A percentile compares a stretch with the other conserved stretches of the same genome.
Evolutionary conservation across 768 basidiomycete species (phyloP).

Genomic region (Macrolepiota fuliginosa): DNA sequence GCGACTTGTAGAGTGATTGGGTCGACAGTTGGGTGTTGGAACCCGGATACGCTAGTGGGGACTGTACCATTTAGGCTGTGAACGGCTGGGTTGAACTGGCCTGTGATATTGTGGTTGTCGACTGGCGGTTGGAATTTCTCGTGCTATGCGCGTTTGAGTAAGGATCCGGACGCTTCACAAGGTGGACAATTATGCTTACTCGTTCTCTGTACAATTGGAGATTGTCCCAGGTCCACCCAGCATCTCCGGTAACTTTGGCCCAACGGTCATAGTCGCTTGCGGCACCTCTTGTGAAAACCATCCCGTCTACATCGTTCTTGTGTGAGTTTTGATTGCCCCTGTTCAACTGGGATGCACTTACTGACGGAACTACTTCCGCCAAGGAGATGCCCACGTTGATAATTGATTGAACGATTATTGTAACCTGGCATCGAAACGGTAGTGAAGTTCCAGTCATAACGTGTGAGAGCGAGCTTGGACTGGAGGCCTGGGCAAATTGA

Average conservation of each 20-base stretch:
- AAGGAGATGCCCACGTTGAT: conserved; percentile 29
- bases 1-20: conserved; percentile 23
- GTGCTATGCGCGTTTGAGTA: conserved; percentile 10
- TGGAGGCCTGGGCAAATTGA: conserved; percentile 18
- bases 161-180: neutral
- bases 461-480: conserved; percentile 11
- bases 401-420: conserved; percentile 22
- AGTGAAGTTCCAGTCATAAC: conserved; percentile 31
- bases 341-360: conserved; percentile 11
- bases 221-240: conserved; percentile 30
- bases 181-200: conserved; percentile 12
- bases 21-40: conserved; percentile 9
- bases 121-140: conserved; percentile 25
- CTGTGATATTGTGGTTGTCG: conserved; percentile 27
- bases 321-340: neutral
- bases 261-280: conserved; percentile 25
- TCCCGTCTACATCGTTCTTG: neutral
- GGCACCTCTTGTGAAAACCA: conserved; percentile 30
- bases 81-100: conserved; percentile 28
- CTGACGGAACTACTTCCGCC: conserved; percentile 32
- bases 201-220: conserved; percentile 25
- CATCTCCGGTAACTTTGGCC: conserved; percentile 23
- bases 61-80: conserved; percentile 27
- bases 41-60: conserved; percentile 25
- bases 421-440: conserved; percentile 25